phyloP scores from a whole-genome alignment of 768 basidiomycete genomes.

The Mycena capillaripes region DNA sequence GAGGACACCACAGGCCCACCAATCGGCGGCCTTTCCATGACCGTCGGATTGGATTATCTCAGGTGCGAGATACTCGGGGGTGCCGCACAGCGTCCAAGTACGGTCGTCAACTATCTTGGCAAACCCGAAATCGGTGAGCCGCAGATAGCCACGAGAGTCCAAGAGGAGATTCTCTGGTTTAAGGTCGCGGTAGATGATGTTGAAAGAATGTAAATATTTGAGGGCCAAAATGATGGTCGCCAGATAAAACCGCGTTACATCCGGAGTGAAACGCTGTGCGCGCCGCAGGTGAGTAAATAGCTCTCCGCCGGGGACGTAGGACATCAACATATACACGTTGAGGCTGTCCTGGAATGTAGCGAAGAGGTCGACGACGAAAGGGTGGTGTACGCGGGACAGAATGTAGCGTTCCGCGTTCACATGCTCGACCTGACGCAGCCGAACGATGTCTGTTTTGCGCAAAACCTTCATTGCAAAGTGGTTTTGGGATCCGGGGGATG shows the following conservation, averaged over 20 bases:
- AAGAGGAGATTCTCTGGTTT: constrained; percentile 99
- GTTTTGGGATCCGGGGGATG: constrained; percentile 63
- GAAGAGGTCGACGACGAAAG: constrained; percentile 97
- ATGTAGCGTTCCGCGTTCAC: constrained; percentile 97
- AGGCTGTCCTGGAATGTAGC: constrained; percentile 95
- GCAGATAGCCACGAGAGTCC: constrained; percentile 93
- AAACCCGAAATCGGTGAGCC: constrained; percentile 98
- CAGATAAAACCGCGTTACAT: constrained; percentile 98
- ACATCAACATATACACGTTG: constrained; percentile 98
- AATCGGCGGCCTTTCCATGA: constrained; percentile 98
- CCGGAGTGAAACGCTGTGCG: constrained; percentile 94
- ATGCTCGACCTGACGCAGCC: constrained; percentile 96
- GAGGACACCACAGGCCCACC: constrained; percentile 98
- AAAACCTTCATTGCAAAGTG: constrained; percentile 93
- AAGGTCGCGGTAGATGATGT: constrained; percentile 98
- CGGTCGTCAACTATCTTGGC: constrained; percentile 98
- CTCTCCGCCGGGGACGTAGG: constrained; percentile 96
- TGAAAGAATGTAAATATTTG: constrained; percentile 94
- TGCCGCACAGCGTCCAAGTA: constrained; percentile 97
- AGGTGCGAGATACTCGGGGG: constrained; percentile 96
- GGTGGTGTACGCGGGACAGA: constrained; percentile 91
- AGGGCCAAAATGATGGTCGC: constrained; percentile 96
- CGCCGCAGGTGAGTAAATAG: constrained; percentile 97
- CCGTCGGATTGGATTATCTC: constrained; percentile 99
- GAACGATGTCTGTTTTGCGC: constrained; percentile 87